These are phyloP conservation scores for Ceratocystis albifundus DNA, from an alignment of 2,329 filamentous ascomycete species.

Conservation along the genomic window DNA sequence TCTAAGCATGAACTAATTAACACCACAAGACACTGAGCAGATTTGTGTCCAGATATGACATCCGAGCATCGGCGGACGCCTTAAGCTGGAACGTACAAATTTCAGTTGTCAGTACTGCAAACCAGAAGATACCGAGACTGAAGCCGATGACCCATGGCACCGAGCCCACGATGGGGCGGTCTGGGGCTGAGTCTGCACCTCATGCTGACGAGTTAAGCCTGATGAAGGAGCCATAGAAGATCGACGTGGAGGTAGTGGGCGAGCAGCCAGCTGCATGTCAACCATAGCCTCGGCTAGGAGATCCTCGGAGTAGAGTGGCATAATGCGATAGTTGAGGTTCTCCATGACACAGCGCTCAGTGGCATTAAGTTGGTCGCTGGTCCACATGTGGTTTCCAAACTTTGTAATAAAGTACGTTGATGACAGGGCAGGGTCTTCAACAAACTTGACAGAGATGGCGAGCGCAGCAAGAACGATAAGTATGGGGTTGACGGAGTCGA, in stretches of 20 bases:
- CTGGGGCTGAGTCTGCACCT: background rate
- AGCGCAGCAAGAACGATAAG: conserved; percentile 52
- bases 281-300: conserved; percentile 48
- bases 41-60: too few relatives aligned
- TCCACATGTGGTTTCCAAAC: conserved; percentile 49
- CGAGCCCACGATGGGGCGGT: conserved; percentile 13
- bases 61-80: background rate
- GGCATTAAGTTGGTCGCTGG: conserved; percentile 49
- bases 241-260: conserved; percentile 25
- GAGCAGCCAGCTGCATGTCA: conserved; percentile 51
- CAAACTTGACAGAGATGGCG: conserved; percentile 54
- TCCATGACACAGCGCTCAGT: conserved; percentile 55
- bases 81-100: background rate
- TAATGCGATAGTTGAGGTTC: conserved; percentile 50
- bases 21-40: too few relatives aligned
- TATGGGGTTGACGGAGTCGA: conserved; percentile 51
- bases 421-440: conserved; percentile 46
- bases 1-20: too few relatives aligned
- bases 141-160: conserved; percentile 17
- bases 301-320: conserved; percentile 46
- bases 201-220: background rate
- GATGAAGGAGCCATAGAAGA: background rate
- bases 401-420: conserved; percentile 42
- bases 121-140: conserved; percentile 11
- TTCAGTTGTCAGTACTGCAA: background rate